phyloP scores from a whole-genome alignment of 768 basidiomycete genomes.

The Scleroderma bovista region DNA sequence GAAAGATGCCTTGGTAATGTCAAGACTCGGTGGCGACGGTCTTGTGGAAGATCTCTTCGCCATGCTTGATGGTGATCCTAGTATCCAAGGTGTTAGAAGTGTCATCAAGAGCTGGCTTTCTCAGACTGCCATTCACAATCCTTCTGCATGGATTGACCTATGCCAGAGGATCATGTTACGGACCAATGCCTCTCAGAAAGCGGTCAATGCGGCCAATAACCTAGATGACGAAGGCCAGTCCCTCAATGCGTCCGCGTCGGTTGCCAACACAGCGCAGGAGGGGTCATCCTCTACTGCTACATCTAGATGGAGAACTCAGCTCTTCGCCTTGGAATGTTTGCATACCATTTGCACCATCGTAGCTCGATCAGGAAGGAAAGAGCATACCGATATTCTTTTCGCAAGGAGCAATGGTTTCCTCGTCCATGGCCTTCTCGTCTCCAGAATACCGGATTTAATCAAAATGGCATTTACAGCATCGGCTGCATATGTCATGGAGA shows the following conservation, averaged over 20 bases:
- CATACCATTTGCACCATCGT: conserved; percentile 84
- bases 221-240: conserved; percentile 94
- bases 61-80: conserved; percentile 92
- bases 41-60: conserved; percentile 93
- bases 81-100: conserved; percentile 87
- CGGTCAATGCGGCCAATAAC: conserved; percentile 53
- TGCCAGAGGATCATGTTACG: conserved; percentile 97
- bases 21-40: conserved; percentile 87
- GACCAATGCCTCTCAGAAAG: conserved; percentile 80
- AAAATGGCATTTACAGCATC: conserved; percentile 98
- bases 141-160: conserved; percentile 96
- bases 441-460: conserved; percentile 88
- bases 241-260: conserved; percentile 55
- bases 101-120: conserved; percentile 93
- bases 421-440: conserved; percentile 63
- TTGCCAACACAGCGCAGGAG: conserved; percentile 23
- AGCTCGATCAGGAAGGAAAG: conserved; percentile 61
- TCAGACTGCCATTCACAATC: conserved; percentile 89
- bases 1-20: conserved; percentile 87
- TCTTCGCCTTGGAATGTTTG: conserved; percentile 90
- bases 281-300: conserved; percentile 43
- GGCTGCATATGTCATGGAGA: conserved; percentile 94
- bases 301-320: conserved; percentile 93
- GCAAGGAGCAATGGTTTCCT: conserved; percentile 59
- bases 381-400: conserved; percentile 77